Evolutionary conservation across 305 asterid genomes (phyloP), one percentile per base, ranked within the genome.

Genomic region (Solanum hybrid): DNA sequence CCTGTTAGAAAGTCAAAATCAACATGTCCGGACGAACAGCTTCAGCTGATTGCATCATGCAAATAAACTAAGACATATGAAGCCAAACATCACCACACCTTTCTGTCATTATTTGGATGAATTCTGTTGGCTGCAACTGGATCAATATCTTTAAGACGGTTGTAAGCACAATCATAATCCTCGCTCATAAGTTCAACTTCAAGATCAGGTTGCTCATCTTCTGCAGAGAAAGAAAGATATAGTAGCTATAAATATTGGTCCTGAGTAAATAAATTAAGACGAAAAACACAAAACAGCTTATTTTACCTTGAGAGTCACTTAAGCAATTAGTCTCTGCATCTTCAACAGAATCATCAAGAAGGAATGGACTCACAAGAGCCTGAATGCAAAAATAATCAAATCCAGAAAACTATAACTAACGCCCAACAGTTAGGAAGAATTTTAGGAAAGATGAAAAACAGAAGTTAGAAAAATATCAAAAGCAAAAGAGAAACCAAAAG

Each of bases 341-440:
- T 79, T 94, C 96, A 76, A 92, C 89, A 35, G 93, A 91, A 86
- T 95, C 98, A 89, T 96, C 98, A 87, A 95, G 92, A 75, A 97
- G 96, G 91, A 95, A 97, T 84, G 91, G 98, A 91, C 98, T 94
- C 66, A 95, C 99, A 92, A 96, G 98, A 91, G 99, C 97, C 99
- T 97, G 94, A 66, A 88, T 45, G 66, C 87, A 69, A 87, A 69
- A 24, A 22, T 37, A 77, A 51, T 31, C 87, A 84, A 84, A 51
- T 31, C 19, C 27, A 29, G 31, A 51, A 10, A 51, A 51, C 72
- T 22, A 84, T 19, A 17, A 84, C 75, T 31, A 51, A 84, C 31
- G 2, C 37, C 26, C 4, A 51, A 32, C 29, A 84, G 11, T 17
- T 27, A 1, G 75, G 31, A 84, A 19, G 75, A 19, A 31, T 31